Base-by-base conservation (phyloP, 169 alveolate species). In the Eimeria mitis region DNA sequence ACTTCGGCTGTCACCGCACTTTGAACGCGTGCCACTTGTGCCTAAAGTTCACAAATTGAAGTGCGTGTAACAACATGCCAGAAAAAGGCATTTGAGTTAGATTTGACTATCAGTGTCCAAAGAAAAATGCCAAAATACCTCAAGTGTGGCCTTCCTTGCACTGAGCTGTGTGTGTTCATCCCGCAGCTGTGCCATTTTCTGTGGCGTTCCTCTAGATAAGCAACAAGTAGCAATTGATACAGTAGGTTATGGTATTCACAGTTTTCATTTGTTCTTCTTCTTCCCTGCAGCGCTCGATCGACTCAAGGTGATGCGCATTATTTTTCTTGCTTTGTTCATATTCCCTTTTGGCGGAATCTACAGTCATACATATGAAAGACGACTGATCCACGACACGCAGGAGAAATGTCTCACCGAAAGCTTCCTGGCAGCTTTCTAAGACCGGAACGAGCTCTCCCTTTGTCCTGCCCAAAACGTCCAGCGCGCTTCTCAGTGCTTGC, bases 281-380 rank as follows among this genome's bases (percentile, higher is more conserved):
- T 5, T 42, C 79, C 59, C 40, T 59, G 61, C 91, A 85, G 81
- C 91, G 47, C 25, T 63, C 79, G 76, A 85, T 85, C 65, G 40
- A 44, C 28, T 4, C 76, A 11, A 85, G 61, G 42, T 59, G 79
- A 37, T 37, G 44, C 44, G 63, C 79, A 47, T 34, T 59, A 16
- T 61, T 70, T 31, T 47, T 31, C 31, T 56, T 56, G 91, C 91
- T 47, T 34, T 40, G 68, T 11, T 85, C 79, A 63, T 59, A 85
- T 61, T 85, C 79, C 79, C 9, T 13, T 23, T 28, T 23, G 2
- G 34, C 63, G 28, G 44, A 23, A 4, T 59, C 91, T 85, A 76
- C 8, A 44, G 65, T 37, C 7, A 76, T 47, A 14, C 28, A 19
- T 7, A 47, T 2, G 0, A 6, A 14, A 76, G 47, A 16, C 7